phyloP scores from a whole-genome alignment of 1,284 basidiomycete genomes.

The Papiliotrema fonsecae region DNA sequence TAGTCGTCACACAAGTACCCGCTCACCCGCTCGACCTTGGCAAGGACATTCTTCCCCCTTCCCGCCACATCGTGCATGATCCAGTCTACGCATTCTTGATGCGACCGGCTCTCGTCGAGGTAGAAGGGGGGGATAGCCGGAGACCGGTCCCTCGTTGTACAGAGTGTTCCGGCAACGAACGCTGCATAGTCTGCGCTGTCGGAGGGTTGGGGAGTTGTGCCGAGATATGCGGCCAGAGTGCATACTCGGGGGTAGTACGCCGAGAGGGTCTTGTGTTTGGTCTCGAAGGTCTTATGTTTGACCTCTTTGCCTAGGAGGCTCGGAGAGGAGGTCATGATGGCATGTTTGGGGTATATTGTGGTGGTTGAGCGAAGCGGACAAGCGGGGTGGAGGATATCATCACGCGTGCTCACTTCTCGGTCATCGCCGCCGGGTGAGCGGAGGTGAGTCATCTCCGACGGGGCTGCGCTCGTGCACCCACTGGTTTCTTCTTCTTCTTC shows the following conservation, averaged over 20 bases:
- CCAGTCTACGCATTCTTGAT: conserved; percentile 34
- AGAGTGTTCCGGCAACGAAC: conserved; percentile 20
- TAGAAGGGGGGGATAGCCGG: not conserved
- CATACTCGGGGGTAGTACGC: conserved; percentile 31
- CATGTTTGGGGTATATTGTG: too few species aligned
- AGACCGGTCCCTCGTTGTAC: conserved; percentile 10
- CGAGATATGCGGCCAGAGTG: conserved; percentile 18
- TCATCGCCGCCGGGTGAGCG: too few species aligned
- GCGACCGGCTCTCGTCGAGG: conserved; percentile 4
- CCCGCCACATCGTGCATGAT: conserved; percentile 22
- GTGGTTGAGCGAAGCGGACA: too few species aligned
- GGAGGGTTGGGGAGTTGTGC: not conserved
- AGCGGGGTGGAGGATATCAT: too few species aligned
- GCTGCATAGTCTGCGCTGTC: conserved; percentile 23
- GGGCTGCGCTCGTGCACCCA: too few species aligned
- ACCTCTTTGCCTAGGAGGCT: too few species aligned
- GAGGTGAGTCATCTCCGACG: too few species aligned
- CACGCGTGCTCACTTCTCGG: too few species aligned
- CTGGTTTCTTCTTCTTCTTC: too few species aligned
- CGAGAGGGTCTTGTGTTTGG: conserved; percentile 39
- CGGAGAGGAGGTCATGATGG: too few species aligned
- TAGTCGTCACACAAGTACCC: too few species aligned
- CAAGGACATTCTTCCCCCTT: conserved; percentile 18
- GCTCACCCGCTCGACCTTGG: conserved; percentile 20
- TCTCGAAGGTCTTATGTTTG: not conserved